Evolutionary conservation across 2,329 filamentous ascomycete species (phyloP).

Genomic region (Colletotrichum noveboracense): DNA sequence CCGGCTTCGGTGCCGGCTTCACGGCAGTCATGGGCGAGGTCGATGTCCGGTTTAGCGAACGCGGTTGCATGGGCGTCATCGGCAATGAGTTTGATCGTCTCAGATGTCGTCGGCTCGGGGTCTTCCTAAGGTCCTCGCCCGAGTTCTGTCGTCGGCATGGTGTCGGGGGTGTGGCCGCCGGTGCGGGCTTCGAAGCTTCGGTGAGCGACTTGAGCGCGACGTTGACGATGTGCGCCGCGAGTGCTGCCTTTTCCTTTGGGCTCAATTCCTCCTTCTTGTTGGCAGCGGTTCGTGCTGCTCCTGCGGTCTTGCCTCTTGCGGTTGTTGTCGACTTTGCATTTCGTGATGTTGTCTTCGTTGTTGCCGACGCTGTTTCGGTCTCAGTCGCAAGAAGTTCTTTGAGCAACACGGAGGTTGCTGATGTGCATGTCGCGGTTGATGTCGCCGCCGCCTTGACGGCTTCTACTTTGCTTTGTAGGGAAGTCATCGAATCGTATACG

Average conservation of each 20-base stretch:
- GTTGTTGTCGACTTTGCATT: conserved; percentile 30
- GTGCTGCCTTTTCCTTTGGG: conserved; percentile 64
- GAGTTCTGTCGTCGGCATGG: conserved; percentile 38
- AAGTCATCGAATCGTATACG: conserved; percentile 42
- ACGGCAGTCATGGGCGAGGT: conserved; percentile 52
- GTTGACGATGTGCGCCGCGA: conserved; percentile 79
- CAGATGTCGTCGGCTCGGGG: conserved; percentile 40
- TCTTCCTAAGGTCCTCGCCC: conserved; percentile 38
- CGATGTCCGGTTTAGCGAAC: conserved; percentile 64
- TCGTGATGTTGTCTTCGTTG: conserved; percentile 23
- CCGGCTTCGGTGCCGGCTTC: conserved; percentile 34
- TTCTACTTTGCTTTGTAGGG: conserved; percentile 47
- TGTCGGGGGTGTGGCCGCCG: conserved; percentile 34
- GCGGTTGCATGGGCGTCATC: conserved; percentile 65
- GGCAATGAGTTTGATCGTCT: conserved; percentile 63
- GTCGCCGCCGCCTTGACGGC: conserved; percentile 60
- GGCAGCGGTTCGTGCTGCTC: conserved; percentile 33
- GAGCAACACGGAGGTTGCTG: conserved; percentile 50
- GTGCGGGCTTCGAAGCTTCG: conserved; percentile 64
- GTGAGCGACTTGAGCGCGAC: conserved; percentile 69
- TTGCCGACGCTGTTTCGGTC: conserved; percentile 15
- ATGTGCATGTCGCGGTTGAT: conserved; percentile 59
- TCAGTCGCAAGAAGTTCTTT: conserved; percentile 51
- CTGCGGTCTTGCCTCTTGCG: conserved; percentile 28
- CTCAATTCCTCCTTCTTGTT: conserved; percentile 49